Conservation (phyloP, 163 green algal genomes). For the Chlorella variabilis region DNA sequence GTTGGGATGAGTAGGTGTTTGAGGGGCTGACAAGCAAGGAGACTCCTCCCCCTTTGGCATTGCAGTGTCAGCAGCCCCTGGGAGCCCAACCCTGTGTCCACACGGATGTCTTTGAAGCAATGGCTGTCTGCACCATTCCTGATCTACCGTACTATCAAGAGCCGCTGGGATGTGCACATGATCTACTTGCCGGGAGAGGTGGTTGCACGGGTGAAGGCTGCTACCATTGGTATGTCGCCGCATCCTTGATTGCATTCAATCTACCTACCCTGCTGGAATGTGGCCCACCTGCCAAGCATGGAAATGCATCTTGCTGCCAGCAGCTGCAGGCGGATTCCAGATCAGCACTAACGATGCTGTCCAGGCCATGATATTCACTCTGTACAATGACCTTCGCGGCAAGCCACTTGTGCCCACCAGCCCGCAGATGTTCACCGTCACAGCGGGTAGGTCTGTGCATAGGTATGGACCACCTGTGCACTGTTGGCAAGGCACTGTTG, state of each 20-base stretch:
- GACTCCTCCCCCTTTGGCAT: background rate
- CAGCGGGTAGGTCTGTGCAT: background rate
- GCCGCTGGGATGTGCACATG: background rate
- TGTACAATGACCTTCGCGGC: background rate
- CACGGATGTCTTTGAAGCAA: background rate
- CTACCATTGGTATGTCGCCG: too few relatives aligned
- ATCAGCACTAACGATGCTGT: background rate
- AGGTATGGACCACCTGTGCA: background rate
- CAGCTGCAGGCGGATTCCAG: background rate
- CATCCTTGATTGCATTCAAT: too few relatives aligned
- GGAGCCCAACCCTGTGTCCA: background rate
- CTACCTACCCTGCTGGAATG: too few relatives aligned
- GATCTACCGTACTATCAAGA: background rate
- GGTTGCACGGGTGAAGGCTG: background rate
- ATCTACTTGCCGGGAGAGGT: background rate
- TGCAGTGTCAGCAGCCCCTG: background rate
- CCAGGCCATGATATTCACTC: background rate
- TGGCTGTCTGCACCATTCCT: background rate
- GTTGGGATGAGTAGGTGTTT: background rate
- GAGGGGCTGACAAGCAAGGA: background rate
- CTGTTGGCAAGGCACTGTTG: background rate
- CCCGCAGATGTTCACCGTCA: background rate
- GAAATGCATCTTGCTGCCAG: background rate
- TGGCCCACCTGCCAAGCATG: too few relatives aligned
- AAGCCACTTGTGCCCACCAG: background rate